Conservation (phyloP, 176 grass and related monocot species). For the Triticum turgidum region DNA sequence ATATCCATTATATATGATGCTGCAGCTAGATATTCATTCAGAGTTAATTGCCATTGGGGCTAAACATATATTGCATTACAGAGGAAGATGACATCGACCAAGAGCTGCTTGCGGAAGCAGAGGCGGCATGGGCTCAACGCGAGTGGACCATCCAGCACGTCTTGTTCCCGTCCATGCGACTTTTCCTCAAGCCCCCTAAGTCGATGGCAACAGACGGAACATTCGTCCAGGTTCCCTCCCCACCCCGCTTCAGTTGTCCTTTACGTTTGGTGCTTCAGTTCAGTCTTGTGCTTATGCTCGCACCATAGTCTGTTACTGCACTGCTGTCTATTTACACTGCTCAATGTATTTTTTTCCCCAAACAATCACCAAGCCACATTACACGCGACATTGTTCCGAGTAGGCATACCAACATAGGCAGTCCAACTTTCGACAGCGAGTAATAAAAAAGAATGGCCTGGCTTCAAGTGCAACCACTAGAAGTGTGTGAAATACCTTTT, state of each 20-base stretch:
- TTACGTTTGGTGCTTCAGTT: neutral
- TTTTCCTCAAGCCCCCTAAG: conserved; percentile 91
- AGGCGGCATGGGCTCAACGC: conserved; percentile 82
- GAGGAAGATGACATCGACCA: conserved; percentile 63
- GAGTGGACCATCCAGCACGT: conserved; percentile 97
- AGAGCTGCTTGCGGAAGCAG: conserved; percentile 79
- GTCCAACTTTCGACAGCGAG: neutral
- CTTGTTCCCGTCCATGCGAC: conserved; percentile 86
- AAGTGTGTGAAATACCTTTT: neutral
- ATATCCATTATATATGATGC: neutral
- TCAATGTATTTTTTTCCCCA: neutral
- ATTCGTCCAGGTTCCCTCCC: conserved; percentile 80
- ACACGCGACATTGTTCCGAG: neutral
- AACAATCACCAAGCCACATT: neutral
- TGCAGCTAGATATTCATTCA: conserved; percentile 11
- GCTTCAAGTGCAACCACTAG: neutral
- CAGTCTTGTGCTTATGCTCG: neutral
- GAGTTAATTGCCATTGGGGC: neutral
- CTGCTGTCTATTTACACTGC: neutral
- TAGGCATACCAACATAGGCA: neutral
- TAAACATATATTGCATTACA: conserved; percentile 3
- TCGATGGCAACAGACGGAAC: conserved; percentile 90
- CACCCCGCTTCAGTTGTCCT: neutral
- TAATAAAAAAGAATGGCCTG: neutral
- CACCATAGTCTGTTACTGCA: neutral